Base-by-base conservation (phyloP, 2,329 filamentous ascomycete genomes). In the Conoideocrella luteorostrata region DNA sequence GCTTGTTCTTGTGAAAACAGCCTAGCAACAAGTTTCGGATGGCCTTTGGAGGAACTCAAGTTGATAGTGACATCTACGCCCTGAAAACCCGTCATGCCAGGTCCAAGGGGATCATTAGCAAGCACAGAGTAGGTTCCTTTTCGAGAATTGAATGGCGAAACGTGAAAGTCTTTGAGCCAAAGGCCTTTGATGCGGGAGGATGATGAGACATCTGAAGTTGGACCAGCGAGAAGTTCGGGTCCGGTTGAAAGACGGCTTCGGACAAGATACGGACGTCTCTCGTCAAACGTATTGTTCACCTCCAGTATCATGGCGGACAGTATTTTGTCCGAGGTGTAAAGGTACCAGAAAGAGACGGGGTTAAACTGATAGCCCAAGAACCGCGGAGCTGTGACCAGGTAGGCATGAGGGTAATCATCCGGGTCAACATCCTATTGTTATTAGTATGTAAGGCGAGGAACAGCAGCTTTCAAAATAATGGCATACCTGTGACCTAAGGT, bases 331-430 rank as follows among this genome's bases (percentile, higher is more conserved):
- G 62, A 51, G 11, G 79, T 74, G 57, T 90, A 89, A 3, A 90
- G 71, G 51, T 88, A 88, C 83, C 85, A 90, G 54, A 89, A 86
- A 0, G 84, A 88, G 3, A 85, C 81, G 0, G 84, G 84, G 52
- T 88, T 89, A 63, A 86, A 88, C 18, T 78, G 76, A 56, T 85
- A 86, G 3, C 82, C 80, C 5, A 86, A 59, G 48, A 88, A 83
- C 23, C 74, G 73, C 5, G 84, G 77, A 4, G 83, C 82, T 2
- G 86, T 89, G 18, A 87, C 69, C 4, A 90, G 67, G 52, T 88
- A 88, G 0, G 80, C 83, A 53, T 81, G 71, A 10, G 80, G 77
- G 63, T 84, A 89, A 36, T 71, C 65, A 2, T 68, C 56, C 39
- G 77, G 75, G 46, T 80, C 68, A n/a, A 79, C 66, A 11, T 70